Conservation (phyloP, 169 alveolate species). For the Eimeria brunetti region DNA sequence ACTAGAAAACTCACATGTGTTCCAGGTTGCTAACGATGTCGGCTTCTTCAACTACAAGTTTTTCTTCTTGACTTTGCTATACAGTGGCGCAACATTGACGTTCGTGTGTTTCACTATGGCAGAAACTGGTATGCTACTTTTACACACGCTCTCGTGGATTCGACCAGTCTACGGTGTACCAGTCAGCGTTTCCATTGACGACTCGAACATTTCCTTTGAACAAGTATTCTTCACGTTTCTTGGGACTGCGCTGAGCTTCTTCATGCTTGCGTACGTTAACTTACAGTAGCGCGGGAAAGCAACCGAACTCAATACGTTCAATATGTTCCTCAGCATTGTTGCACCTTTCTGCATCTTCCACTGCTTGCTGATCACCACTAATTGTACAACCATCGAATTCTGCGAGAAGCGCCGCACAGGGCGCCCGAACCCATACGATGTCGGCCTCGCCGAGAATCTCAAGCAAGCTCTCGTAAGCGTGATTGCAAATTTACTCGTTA, state of each 20-base stretch:
- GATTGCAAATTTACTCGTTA: not conserved
- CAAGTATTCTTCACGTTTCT: conserved; percentile 79
- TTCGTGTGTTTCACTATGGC: conserved; percentile 58
- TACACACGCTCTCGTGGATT: not conserved
- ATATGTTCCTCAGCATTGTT: conserved; percentile 76
- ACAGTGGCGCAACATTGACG: conserved; percentile 47
- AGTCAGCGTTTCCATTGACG: conserved; percentile 71
- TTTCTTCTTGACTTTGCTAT: conserved; percentile 84
- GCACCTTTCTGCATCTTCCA: conserved; percentile 84
- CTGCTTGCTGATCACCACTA: conserved; percentile 79
- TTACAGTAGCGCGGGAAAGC: not conserved
- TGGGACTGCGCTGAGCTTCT: conserved; percentile 76
- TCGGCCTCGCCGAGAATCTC: conserved; percentile 81
- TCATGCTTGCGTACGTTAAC: conserved; percentile 54
- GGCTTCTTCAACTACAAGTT: conserved; percentile 81
- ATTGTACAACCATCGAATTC: conserved; percentile 84
- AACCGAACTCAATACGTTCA: conserved; percentile 50
- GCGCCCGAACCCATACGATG: conserved; percentile 80
- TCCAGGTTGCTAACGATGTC: conserved; percentile 78
- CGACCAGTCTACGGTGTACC: conserved; percentile 16
- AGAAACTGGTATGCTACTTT: conserved; percentile 39
- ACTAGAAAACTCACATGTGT: not conserved
- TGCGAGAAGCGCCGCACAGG: conserved; percentile 85
- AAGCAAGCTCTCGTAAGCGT: conserved; percentile 78
- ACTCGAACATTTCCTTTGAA: conserved; percentile 77